Base-by-base conservation (phyloP, 1,284 basidiomycete species). In the Stereum hirsutum region DNA sequence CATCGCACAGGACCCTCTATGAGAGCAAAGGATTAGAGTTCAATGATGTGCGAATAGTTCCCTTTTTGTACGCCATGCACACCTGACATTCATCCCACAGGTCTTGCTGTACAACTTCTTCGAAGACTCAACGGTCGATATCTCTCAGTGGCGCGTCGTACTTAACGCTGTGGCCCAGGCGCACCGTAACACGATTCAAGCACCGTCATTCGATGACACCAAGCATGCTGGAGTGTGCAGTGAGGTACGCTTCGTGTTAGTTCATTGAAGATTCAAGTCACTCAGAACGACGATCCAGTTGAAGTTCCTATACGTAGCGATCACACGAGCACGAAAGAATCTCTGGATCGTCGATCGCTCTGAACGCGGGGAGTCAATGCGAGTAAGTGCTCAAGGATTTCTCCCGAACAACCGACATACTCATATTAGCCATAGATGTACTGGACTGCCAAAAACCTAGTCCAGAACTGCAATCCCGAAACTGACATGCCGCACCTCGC, bases 11-110 rank as follows among this genome's bases (percentile, higher is more conserved):
- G 64, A 86, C 83, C 0, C 56, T 85, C 1, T 82, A 81, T 47
- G 79, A 87, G 41, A 78, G 74, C 65, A 87, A 87, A 56, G 83
- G 84, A 1, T 61, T 85, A 0, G 83, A 85, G 54, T 85, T 85
- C 52, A 72, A 84, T 49, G 81, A 85, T 45, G 80, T 81, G 19
- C 5, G n/a, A 38, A 17, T 26, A 12, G 15, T 4, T 14, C 6
- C 20, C 11, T 11, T 23, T 7, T 8, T 20, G 14, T 5, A 38
- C 11, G 20, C 17, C 36, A 3, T 30, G 8, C 28, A 30, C n/a
- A n/a, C 28, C n/a, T 8, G 17, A n/a, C n/a, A 12, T 10, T 20
- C 11, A 10, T 17, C 10, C 10, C 33, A 35, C 19, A 85, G 79
- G 82, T 87, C 3, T 61, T 87, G 2, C 54, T 87, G 1, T 85